These are phyloP conservation scores for Globisporangium splendens DNA, from an alignment of 352 stramenopile species.

Conservation along the genomic window DNA sequence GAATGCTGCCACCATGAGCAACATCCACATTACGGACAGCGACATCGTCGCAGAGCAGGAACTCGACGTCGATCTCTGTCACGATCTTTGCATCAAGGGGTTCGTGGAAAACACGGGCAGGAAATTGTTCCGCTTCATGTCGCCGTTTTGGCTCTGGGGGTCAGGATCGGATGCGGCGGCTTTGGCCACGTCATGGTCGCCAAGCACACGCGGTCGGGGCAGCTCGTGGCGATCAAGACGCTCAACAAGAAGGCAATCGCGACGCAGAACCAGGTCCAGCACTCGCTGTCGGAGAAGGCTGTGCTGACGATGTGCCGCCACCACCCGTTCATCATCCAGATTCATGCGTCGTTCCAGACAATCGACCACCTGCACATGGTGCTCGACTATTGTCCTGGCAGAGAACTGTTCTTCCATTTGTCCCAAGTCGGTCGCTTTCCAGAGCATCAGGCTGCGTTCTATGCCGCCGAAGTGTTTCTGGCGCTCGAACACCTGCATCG, in stretches of 20 bases:
- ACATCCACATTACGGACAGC: constrained; percentile 18
- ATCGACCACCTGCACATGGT: constrained; percentile 72
- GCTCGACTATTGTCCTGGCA: constrained; percentile 72
- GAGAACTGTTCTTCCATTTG: constrained; percentile 86
- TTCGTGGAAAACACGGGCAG: constrained; percentile 59
- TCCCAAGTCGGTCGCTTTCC: constrained; percentile 65
- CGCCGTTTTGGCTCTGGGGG: constrained; percentile 51
- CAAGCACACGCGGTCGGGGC: constrained; percentile 44
- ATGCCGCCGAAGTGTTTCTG: constrained; percentile 83
- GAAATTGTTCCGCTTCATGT: constrained; percentile 64
- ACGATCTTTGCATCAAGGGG: constrained; percentile 74
- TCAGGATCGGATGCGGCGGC: constrained; percentile 59
- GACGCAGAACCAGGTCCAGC: constrained; percentile 78
- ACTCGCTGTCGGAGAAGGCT: constrained; percentile 80
- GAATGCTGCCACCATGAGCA: constrained; percentile 2
- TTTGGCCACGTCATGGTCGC: constrained; percentile 89
- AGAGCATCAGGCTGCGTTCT: constrained; percentile 82
- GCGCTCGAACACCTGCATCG: constrained; percentile 75
- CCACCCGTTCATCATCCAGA: constrained; percentile 91
- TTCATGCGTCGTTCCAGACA: constrained; percentile 87
- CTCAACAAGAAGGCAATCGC: constrained; percentile 81
- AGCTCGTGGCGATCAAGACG: constrained; percentile 78
- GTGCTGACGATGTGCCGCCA: constrained; percentile 87
- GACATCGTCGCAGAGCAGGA: constrained; percentile 43
- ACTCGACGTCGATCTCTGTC: constrained; percentile 62